Base-by-base conservation (phyloP, 305 asterid species). In the Petunia hybrid region DNA sequence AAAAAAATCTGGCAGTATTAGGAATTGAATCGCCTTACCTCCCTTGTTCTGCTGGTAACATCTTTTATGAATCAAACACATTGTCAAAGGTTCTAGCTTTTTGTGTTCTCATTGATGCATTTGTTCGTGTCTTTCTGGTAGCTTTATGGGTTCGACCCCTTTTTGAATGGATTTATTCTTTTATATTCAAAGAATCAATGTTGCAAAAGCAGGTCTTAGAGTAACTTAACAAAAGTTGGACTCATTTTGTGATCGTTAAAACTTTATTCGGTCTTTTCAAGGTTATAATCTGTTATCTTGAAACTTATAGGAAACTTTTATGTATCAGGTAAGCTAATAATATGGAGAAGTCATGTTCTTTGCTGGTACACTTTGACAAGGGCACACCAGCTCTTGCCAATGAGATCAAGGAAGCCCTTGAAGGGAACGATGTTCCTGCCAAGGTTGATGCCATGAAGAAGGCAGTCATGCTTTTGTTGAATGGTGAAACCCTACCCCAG, bases 351-450 rank as follows among this genome's bases (percentile, higher is more conserved):
- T 90, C 97, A 1, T 92, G 97, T 80, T 85, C 99, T 31, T 87
- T 95, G 87, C 91, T 95, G 86, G 90, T 92, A 61, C 95, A 95
- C 85, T 95, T 92, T 66, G 98, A 95, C 84, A 95, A 92, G 93
- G 94, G 97, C 80, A 88, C 97, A 4, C 92, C 99, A 16, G 97
- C 98, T 51, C 89, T 92, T n/a, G 92, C 97, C 66, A 95, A 91
- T 80, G 98, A 95, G 92, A 95, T 95, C 88, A 95, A 94, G 91
- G 98, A 92, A 81, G 96, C 98, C 67, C 98, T 94, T 60, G 97
- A 94, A 86, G 97, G 96, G 80, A 86, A 90, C 51, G 97, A 92
- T 59, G 90, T 83, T 85, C 51, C 93, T 8, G 94, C 96, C 42
- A 94, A 95, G 91, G 79, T 93, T 73, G 98, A 93, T 2, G 98